phyloP scores from a whole-genome alignment of 78 protist species.

The Dictyostelium capitatum region DNA sequence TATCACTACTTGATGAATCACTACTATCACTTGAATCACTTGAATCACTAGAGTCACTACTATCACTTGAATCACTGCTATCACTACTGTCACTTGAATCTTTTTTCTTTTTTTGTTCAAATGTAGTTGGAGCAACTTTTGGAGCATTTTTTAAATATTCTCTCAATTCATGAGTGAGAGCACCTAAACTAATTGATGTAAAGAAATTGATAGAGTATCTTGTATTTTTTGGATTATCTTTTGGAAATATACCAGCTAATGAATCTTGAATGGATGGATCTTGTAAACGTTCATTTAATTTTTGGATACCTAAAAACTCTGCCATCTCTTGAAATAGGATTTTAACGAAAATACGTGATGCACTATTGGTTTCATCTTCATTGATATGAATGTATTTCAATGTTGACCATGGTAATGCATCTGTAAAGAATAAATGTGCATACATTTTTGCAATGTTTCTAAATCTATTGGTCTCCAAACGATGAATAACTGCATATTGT shows the following conservation, averaged over 20 bases:
- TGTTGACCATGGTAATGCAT: slow-evolving; percentile 85
- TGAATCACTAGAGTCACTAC: slow-evolving; percentile 18
- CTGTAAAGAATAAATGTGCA: slow-evolving; percentile 88
- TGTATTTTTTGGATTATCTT: slow-evolving; percentile 93
- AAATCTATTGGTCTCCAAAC: slow-evolving; percentile 95
- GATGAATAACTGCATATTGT: slow-evolving; percentile 92
- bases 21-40: background rate
- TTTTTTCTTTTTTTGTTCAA: slow-evolving; percentile 9
- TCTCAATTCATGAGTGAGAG: slow-evolving; percentile 89
- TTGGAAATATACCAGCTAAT: slow-evolving; percentile 91
- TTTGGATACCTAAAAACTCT: slow-evolving; percentile 92
- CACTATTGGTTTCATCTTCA: slow-evolving; percentile 94
- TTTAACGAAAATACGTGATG: slow-evolving; percentile 97
- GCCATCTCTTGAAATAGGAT: slow-evolving; percentile 93
- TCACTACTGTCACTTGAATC: background rate
- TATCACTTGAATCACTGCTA: background rate
- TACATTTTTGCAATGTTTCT: slow-evolving; percentile 88
- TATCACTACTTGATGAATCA: background rate
- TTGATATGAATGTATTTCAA: slow-evolving; percentile 79
- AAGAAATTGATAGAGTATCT: slow-evolving; percentile 98
- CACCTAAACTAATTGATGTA: slow-evolving; percentile 96
- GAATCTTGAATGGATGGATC: slow-evolving; percentile 80
- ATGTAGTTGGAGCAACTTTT: slow-evolving; percentile 37
- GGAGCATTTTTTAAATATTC: slow-evolving; percentile 91
- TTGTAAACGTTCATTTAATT: slow-evolving; percentile 77